These are phyloP conservation scores for Tricharina praecox DNA, from an alignment of 495 filamentous ascomycete genomes.

Conservation along the genomic window DNA sequence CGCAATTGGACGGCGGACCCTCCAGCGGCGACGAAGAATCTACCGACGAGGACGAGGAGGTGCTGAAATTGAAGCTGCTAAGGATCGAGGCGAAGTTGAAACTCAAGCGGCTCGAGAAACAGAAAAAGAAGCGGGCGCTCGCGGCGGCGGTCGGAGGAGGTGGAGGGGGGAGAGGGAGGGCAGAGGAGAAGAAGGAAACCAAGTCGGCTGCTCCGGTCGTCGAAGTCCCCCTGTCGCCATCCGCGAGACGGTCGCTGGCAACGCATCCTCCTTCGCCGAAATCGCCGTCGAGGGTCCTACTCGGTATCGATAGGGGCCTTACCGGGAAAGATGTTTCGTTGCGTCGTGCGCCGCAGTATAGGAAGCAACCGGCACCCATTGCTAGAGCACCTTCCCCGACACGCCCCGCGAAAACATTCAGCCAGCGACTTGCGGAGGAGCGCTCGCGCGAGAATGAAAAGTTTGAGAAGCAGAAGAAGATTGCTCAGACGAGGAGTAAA, in stretches of 20 bases:
- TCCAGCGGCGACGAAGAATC: conserved; percentile 33
- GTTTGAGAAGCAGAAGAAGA: conserved; percentile 37
- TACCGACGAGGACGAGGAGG: conserved; percentile 81
- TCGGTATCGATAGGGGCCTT: conserved; percentile 83
- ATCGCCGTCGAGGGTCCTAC: conserved; percentile 60
- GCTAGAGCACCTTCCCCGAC: conserved; percentile 16
- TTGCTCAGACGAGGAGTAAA: conserved; percentile 44
- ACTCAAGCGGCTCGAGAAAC: conserved; percentile 68
- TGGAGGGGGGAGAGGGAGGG: conserved; percentile 3
- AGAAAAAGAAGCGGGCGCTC: conserved; percentile 15
- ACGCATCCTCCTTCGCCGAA: conserved; percentile 33
- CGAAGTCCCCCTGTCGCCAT: conserved; percentile 70
- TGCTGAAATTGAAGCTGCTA: conserved; percentile 59
- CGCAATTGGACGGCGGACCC: conserved; percentile 23
- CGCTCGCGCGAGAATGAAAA: conserved; percentile 39
- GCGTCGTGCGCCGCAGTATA: conserved; percentile 43
- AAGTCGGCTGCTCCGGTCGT: too few species aligned
- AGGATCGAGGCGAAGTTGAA: conserved; percentile 76
- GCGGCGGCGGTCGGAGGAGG: conserved; percentile 11
- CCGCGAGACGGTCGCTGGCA: conserved; percentile 31
- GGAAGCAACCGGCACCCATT: conserved; percentile 9
- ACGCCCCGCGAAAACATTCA: conserved; percentile 40
- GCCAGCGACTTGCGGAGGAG: conserved; percentile 63
- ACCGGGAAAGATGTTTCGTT: conserved; percentile 71
- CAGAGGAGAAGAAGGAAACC: conserved; percentile 23